Conservation (phyloP, 2,329 filamentous ascomycete species). For the Diplodia scrobiculata region DNA sequence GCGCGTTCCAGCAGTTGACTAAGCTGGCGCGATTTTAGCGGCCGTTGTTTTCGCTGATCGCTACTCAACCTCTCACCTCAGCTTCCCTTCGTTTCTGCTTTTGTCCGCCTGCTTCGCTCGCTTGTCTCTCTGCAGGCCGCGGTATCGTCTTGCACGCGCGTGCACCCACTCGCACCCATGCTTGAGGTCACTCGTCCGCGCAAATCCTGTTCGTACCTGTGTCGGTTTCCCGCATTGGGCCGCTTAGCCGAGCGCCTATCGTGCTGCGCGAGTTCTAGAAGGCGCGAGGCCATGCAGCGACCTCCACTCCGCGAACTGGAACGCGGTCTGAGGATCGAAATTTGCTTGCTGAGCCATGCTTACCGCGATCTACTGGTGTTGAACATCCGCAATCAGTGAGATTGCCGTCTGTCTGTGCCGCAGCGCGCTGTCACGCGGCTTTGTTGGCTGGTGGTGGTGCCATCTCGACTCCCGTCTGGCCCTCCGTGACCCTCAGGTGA, state of each 20-base stretch:
- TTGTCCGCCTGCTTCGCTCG: not conserved
- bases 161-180: slow-evolving; percentile 5
- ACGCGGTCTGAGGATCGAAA: slow-evolving; percentile 13
- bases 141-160: not conserved
- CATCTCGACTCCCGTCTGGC: slow-evolving; percentile 16
- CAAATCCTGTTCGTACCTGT: not conserved
- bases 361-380: slow-evolving; percentile 9
- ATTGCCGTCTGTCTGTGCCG: slow-evolving; percentile 21
- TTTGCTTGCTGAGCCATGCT: slow-evolving; percentile 2
- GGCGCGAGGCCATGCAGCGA: slow-evolving; percentile 3
- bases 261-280: slow-evolving; percentile 19
- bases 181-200: not conserved
- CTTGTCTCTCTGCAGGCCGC: not conserved
- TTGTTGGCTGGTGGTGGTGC: slow-evolving; percentile 22
- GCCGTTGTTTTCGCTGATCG: slow-evolving; percentile 20
- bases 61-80: slow-evolving; percentile 16
- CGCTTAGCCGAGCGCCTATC: slow-evolving; percentile 11
- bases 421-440: slow-evolving; percentile 12
- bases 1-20: not conserved
- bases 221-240: slow-evolving; percentile 17
- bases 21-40: slow-evolving; percentile 14
- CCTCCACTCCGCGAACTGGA: slow-evolving; percentile 11
- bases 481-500: slow-evolving; percentile 29
- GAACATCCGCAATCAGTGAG: slow-evolving; percentile 14
- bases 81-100: slow-evolving; percentile 3